Percentiles rank a stretch among this genome's conserved stretches.
These are phyloP conservation scores for Cryptosporidium parvum DNA, from an alignment of 169 alveolate species.

Conservation along the genomic window DNA sequence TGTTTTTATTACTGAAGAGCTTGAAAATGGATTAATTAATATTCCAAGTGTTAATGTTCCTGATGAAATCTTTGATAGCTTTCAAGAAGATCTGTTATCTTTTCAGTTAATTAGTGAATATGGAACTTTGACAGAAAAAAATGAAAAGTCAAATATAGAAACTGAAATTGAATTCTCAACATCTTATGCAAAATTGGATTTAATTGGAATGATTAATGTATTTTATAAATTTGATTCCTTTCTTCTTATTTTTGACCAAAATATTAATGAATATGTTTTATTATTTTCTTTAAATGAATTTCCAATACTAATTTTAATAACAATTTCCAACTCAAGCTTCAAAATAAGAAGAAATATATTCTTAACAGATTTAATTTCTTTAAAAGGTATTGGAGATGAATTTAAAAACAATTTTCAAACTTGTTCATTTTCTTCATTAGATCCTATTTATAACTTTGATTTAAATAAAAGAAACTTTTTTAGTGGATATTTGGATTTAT, in stretches of 20 bases:
- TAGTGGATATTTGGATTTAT: slow-evolving; percentile 4
- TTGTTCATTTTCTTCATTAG: background rate
- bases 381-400: background rate
- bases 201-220: slow-evolving; percentile 4
- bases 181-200: background rate
- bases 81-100: slow-evolving; percentile 51
- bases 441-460: slow-evolving; percentile 18
- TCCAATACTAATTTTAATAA: slow-evolving; percentile 14
- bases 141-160: background rate
- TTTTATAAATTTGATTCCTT: slow-evolving; percentile 22
- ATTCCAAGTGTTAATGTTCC: slow-evolving; percentile 25
- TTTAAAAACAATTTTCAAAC: background rate
- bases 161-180: slow-evolving; percentile 43
- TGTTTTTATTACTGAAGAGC: slow-evolving; percentile 54
- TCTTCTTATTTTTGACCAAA: slow-evolving; percentile 9
- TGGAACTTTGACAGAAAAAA: slow-evolving; percentile 51
- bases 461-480: background rate
- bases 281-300: slow-evolving; percentile 11
- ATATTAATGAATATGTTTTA: slow-evolving; percentile 7
- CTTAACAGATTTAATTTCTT: slow-evolving; percentile 27
- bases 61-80: slow-evolving; percentile 43
- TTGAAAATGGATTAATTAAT: slow-evolving; percentile 50
- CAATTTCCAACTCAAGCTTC: background rate
- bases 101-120: slow-evolving; percentile 54
- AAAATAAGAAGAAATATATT: slow-evolving; percentile 22